phyloP scores from a whole-genome alignment of 169 alveolate species.

The Babesia ovis region DNA sequence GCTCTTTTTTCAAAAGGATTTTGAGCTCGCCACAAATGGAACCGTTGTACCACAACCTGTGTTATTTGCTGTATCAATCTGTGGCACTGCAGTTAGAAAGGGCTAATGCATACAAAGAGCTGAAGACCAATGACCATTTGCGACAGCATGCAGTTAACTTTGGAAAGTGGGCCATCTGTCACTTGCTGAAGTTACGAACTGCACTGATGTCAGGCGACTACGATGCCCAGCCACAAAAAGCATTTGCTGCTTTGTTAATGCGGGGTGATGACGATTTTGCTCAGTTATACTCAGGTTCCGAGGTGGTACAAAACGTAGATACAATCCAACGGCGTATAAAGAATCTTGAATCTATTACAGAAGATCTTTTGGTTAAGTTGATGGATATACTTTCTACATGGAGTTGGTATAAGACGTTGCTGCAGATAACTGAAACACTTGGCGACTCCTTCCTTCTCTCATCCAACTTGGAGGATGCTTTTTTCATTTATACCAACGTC shows the following conservation, averaged over 20 bases:
- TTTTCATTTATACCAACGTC: slow-evolving; percentile 27
- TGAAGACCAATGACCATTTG: slow-evolving; percentile 17
- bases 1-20: slow-evolving; percentile 14
- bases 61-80: slow-evolving; percentile 31
- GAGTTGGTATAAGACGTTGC: slow-evolving; percentile 38
- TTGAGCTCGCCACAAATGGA: background rate
- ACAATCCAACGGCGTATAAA: background rate
- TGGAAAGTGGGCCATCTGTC: slow-evolving; percentile 50
- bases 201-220: background rate
- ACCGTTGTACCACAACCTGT: slow-evolving; percentile 47
- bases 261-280: slow-evolving; percentile 49
- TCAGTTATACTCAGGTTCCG: background rate
- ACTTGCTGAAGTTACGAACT: slow-evolving; percentile 15
- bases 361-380: background rate
- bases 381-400: slow-evolving; percentile 23
- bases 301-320: background rate
- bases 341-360: slow-evolving; percentile 22
- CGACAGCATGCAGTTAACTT: slow-evolving; percentile 47
- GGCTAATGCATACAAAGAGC: slow-evolving; percentile 16
- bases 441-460: slow-evolving; percentile 52
- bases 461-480: slow-evolving; percentile 33
- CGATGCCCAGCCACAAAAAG: background rate
- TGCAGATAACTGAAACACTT: slow-evolving; percentile 19
- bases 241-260: slow-evolving; percentile 18
- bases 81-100: slow-evolving; percentile 51